Evolutionary conservation across 2,329 filamentous ascomycete genomes (phyloP).

Genomic region (Pseudocercospora eumusae): DNA sequence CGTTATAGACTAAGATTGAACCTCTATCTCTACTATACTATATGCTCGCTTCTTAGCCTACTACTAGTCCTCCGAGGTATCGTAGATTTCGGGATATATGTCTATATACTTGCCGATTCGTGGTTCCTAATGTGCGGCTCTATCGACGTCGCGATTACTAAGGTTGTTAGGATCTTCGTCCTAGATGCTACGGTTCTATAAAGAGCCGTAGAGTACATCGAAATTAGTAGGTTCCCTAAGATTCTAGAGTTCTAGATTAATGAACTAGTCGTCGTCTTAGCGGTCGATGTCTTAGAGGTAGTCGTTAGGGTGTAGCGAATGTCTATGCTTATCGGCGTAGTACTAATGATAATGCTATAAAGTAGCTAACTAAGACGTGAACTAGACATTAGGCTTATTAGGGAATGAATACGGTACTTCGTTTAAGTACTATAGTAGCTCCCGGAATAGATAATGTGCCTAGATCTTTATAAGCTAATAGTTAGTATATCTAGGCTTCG

Average conservation of each 20-base stretch:
- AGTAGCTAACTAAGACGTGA: not conserved
- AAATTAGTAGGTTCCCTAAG: too few relatives aligned
- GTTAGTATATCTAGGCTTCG: not conserved
- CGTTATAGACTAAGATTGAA: not conserved
- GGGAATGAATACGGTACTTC: not conserved
- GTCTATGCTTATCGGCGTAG: not conserved
- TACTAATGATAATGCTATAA: not conserved
- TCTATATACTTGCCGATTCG: not conserved
- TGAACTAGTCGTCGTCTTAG: too few relatives aligned
- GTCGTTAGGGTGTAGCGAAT: too few relatives aligned
- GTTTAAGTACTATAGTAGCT: not conserved
- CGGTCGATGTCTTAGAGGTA: too few relatives aligned
- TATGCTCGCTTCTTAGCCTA: not conserved
- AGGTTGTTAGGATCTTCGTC: not conserved
- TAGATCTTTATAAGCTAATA: not conserved
- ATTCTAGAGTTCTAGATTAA: too few relatives aligned
- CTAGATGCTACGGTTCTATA: not conserved
- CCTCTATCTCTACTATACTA: not conserved
- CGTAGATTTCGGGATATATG: not conserved
- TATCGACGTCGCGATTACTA: not conserved
- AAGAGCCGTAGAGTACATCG: too few relatives aligned
- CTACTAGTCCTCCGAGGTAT: not conserved
- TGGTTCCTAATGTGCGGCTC: not conserved
- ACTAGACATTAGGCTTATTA: not conserved
- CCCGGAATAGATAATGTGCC: not conserved